phyloP scores from a whole-genome alignment of 75 land plant genomes.

The Picea sitchensis region DNA sequence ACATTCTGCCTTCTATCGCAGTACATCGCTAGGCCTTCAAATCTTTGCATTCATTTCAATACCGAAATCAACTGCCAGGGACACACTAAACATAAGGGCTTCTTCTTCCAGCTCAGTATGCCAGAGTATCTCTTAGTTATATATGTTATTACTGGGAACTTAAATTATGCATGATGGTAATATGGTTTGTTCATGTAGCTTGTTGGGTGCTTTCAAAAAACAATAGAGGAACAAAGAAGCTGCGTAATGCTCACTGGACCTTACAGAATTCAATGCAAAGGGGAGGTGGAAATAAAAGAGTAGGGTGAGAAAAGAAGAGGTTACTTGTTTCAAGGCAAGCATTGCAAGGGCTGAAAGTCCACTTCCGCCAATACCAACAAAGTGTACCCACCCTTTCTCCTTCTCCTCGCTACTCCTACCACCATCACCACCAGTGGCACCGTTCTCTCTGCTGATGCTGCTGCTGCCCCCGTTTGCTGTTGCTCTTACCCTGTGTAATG shows the following conservation, averaged over 20 bases:
- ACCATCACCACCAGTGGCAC: not conserved
- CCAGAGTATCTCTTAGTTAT: not conserved
- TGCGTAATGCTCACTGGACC: not conserved
- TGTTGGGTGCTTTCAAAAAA: not conserved
- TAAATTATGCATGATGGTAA: no score
- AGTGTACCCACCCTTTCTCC: conserved; percentile 35
- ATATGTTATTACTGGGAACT: not conserved
- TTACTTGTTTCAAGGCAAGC: conserved; percentile 58
- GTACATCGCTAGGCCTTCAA: no score
- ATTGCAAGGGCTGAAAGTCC: conserved; percentile 72
- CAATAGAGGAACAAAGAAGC: not conserved
- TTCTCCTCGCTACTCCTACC: not conserved
- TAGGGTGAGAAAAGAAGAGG: not conserved
- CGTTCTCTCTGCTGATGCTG: not conserved
- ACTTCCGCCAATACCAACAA: conserved; percentile 67
- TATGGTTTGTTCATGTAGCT: not conserved
- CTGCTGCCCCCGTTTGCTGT: not conserved
- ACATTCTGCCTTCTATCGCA: no score
- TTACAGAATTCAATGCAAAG: not conserved
- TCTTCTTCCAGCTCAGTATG: no score
- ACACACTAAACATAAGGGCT: no score
- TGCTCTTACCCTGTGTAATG: no score
- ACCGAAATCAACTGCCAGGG: no score
- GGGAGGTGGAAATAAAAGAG: not conserved
- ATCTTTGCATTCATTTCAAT: no score